Percentiles rank a stretch among this genome's conserved stretches.
Evolutionary conservation across 2,329 filamentous ascomycete species (phyloP).

Genomic region (Talaromyces sp.): DNA sequence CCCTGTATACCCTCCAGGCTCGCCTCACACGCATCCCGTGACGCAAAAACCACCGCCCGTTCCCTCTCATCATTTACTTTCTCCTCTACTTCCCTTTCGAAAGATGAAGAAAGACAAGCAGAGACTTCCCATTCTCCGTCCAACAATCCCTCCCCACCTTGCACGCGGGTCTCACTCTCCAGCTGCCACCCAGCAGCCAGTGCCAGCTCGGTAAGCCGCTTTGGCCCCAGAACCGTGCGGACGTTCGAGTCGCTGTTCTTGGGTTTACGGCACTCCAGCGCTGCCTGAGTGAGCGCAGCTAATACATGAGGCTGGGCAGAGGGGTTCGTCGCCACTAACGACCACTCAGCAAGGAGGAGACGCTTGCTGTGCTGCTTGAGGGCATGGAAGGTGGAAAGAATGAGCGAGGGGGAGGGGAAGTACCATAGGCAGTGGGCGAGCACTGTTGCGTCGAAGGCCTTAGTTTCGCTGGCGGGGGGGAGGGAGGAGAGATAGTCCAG

Average conservation of each 20-base stretch:
- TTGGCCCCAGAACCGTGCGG: conserved; percentile 42
- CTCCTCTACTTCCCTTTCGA: conserved; percentile 12
- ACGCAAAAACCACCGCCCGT: conserved; percentile 13
- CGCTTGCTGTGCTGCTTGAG: conserved; percentile 24
- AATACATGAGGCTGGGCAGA: conserved; percentile 48
- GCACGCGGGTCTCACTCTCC: conserved; percentile 30
- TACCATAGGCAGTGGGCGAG: conserved; percentile 52
- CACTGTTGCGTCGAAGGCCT: conserved; percentile 31
- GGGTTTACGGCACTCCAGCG: conserved; percentile 20
- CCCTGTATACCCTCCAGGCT: conserved; percentile 12
- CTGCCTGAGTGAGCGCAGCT: conserved; percentile 44
- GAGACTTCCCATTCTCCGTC: conserved; percentile 48
- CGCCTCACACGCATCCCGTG: conserved; percentile 16
- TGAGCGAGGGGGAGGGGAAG: conserved; percentile 38
- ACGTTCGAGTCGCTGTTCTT: conserved; percentile 49
- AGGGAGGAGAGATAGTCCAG: neutral
- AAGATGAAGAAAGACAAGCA: conserved; percentile 15
- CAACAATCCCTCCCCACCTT: conserved; percentile 33
- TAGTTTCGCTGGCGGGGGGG: conserved; percentile 34
- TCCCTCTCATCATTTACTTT: conserved; percentile 13
- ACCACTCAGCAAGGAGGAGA: conserved; percentile 47
- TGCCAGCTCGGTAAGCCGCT: conserved; percentile 29
- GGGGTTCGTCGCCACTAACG: conserved; percentile 35
- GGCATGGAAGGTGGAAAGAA: conserved; percentile 35
- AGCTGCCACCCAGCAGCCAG: neutral